These are phyloP conservation scores for Entoloma clypeatum DNA, from an alignment of 1,284 basidiomycete genomes.

Conservation along the genomic window DNA sequence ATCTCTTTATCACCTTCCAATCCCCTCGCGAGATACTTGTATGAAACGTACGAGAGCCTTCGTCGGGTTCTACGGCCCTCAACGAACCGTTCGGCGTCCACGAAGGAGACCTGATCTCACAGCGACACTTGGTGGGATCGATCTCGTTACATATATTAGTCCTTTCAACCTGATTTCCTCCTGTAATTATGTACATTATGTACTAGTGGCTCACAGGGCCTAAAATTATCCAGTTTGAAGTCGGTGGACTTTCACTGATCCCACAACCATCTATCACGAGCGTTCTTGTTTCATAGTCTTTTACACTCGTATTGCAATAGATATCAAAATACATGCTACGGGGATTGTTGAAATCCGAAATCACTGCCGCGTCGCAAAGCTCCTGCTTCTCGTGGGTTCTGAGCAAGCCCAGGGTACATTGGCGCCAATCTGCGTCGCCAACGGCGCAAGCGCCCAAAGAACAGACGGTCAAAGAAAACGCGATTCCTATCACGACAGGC, in stretches of 20 bases:
- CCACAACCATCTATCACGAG: too few relatives aligned
- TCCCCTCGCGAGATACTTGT: constrained; percentile 28
- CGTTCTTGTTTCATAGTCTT: too few relatives aligned
- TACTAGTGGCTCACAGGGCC: too few relatives aligned
- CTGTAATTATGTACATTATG: too few relatives aligned
- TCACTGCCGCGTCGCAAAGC: constrained; percentile 35
- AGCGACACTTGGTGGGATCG: too few relatives aligned
- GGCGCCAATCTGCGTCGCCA: constrained; percentile 27
- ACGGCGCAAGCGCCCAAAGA: constrained; percentile 41
- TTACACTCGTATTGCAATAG: too few relatives aligned
- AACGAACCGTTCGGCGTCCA: constrained; percentile 3
- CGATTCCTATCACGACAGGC: constrained; percentile 17
- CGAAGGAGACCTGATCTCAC: constrained; percentile 10
- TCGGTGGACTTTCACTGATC: too few relatives aligned
- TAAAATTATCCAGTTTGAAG: too few relatives aligned
- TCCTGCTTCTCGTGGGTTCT: constrained; percentile 37
- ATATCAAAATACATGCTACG: constrained; percentile 28
- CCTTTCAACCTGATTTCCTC: too few relatives aligned
- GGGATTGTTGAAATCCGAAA: constrained; percentile 65
- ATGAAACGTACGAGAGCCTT: constrained; percentile 26
- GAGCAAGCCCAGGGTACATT: constrained; percentile 34
- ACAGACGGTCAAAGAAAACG: constrained; percentile 37
- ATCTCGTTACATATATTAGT: too few relatives aligned
- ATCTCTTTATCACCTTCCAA: constrained; percentile 19
- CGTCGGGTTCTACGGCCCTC: constrained; percentile 31